Base-by-base conservation (phyloP, 108 stramenopile species). In the Skeletonema menzelii region DNA sequence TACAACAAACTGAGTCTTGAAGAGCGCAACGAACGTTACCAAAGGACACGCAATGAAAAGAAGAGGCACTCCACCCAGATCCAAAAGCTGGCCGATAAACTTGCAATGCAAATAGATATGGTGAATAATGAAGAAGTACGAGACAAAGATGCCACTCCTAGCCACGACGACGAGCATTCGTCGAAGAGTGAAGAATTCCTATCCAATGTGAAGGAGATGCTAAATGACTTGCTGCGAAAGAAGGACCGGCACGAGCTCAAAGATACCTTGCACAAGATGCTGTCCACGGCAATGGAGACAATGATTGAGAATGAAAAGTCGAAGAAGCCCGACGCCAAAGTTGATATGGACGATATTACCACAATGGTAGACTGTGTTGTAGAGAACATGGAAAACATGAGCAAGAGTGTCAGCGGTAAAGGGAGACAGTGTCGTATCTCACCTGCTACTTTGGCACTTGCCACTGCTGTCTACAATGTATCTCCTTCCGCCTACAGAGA, bases 401-500 rank as follows among this genome's bases (percentile, higher is more conserved):
- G 30, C 4, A 61, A 61, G 60, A 30, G 8, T n/a, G 8, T 61
- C 10, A 61, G 32, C 28, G 60, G 60, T 2, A 61, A 61, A 31
- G 60, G 32, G n/a, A 61, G 34, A 10, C 24, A 61, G 12, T 30
- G 24, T 61, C 27, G 28, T 8, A 34, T 31, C 60, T 61, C 60
- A 30, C 30, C 60, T 31, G 2, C 28, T 12, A 31, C 32, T 28
- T 19, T 30, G 15, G 30, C 20, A 38, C 30, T 62, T 8, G 61
- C 61, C 2, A 30, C 31, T 5, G 28, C 32, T 3, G 35, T 62
- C 27, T 62, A 20, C 14, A 34, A 31, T 19, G 4, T 7, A 2
- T 62, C 61, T 38, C 61, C 61, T n/a, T 13, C 61, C 1, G 61
- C 32, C 8, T 62, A 31, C 31, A 30, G 61, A 34, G 61, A 62